phyloP scores from a whole-genome alignment of 495 filamentous ascomycete species.

The Xylaria castorea region DNA sequence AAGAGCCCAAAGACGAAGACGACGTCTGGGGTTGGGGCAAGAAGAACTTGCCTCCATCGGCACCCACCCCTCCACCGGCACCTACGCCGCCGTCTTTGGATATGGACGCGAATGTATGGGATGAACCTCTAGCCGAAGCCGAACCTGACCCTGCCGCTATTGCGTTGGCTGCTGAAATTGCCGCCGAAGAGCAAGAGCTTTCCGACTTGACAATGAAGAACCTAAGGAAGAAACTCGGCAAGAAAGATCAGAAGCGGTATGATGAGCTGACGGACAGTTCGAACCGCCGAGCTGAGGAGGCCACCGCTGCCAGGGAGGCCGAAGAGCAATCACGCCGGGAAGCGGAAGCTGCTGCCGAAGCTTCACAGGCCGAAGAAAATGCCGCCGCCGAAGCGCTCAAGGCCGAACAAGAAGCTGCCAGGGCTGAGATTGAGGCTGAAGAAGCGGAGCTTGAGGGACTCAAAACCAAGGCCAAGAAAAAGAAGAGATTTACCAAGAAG shows the following conservation, averaged over 20 bases:
- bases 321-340: slow-evolving; percentile 41
- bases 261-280: slow-evolving; percentile 45
- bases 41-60: slow-evolving; percentile 49
- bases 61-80: slow-evolving; percentile 49
- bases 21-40: slow-evolving; percentile 48
- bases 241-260: slow-evolving; percentile 40
- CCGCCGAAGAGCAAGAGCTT: slow-evolving; percentile 46
- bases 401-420: slow-evolving; percentile 34
- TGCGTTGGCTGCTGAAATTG: slow-evolving; percentile 37
- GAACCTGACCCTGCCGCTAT: slow-evolving; percentile 31
- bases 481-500: slow-evolving; percentile 7
- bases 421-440: slow-evolving; percentile 34
- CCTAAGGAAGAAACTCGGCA: slow-evolving; percentile 39
- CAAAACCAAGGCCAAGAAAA: slow-evolving; percentile 29
- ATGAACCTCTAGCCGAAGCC: slow-evolving; percentile 29
- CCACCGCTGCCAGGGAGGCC: slow-evolving; percentile 34
- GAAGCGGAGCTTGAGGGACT: slow-evolving; percentile 33
- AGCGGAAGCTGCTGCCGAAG: slow-evolving; percentile 37
- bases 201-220: slow-evolving; percentile 42
- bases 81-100: slow-evolving; percentile 49
- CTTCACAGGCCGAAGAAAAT: slow-evolving; percentile 39
- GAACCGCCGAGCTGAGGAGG: slow-evolving; percentile 32
- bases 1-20: slow-evolving; percentile 51
- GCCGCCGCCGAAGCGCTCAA: slow-evolving; percentile 37
- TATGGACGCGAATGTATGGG: slow-evolving; percentile 40